phyloP scores from a whole-genome alignment of 2,329 filamentous ascomycete species.

The Stagonosporopsis chrysanthemi region DNA sequence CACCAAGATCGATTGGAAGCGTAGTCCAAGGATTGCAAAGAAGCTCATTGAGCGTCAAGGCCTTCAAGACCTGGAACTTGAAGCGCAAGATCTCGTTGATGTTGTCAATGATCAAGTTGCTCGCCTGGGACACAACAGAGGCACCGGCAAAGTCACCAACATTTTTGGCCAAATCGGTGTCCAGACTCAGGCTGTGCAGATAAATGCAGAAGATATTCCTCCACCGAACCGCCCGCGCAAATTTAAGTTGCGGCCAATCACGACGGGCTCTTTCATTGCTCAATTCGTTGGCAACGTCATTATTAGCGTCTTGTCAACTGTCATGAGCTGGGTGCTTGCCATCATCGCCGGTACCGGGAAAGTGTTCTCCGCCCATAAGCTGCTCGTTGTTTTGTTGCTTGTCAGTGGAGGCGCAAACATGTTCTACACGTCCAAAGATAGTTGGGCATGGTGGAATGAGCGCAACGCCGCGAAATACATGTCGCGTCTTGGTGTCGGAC shows the following conservation, averaged over 20 bases:
- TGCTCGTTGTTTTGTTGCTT: slow-evolving; percentile 74
- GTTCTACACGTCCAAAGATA: slow-evolving; percentile 76
- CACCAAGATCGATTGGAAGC: slow-evolving; percentile 86
- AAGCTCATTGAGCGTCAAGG: slow-evolving; percentile 69
- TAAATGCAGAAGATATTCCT: slow-evolving; percentile 47
- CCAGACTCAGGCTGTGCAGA: slow-evolving; percentile 66
- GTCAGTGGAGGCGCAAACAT: slow-evolving; percentile 76
- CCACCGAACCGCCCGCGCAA: slow-evolving; percentile 47
- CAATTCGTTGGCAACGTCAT: slow-evolving; percentile 76
- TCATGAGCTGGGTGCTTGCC: slow-evolving; percentile 80
- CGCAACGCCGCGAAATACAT: slow-evolving; percentile 82
- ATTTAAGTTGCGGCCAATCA: slow-evolving; percentile 59
- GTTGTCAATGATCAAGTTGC: slow-evolving; percentile 79
- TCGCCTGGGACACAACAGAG: slow-evolving; percentile 74
- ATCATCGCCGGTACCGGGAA: slow-evolving; percentile 70
- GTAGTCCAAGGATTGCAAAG: slow-evolving; percentile 54
- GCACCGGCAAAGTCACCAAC: slow-evolving; percentile 78
- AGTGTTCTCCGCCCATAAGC: slow-evolving; percentile 73
- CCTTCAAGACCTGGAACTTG: slow-evolving; percentile 74
- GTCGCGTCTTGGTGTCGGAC: slow-evolving; percentile 78
- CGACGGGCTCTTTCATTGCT: slow-evolving; percentile 72
- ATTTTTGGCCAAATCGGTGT: slow-evolving; percentile 80
- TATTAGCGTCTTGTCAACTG: slow-evolving; percentile 75
- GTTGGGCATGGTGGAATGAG: slow-evolving; percentile 84
- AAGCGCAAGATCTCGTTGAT: slow-evolving; percentile 77